Evolutionary conservation across 139 green algal genomes (phyloP), one percentile per base, ranked within the genome.

Genomic region (Chlamydomonas asymmetrica): DNA sequence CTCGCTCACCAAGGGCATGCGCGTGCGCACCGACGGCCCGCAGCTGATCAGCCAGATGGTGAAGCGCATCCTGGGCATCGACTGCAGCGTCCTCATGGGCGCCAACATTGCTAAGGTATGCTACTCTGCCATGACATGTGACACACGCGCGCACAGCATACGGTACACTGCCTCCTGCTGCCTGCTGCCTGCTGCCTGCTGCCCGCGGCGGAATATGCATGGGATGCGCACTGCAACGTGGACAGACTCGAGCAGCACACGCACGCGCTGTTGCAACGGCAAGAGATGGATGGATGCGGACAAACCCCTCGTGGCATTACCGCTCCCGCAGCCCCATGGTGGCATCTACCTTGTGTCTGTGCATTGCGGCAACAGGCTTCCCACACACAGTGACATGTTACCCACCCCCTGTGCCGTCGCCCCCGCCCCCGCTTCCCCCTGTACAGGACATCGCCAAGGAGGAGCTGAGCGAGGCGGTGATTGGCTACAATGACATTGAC

Each of bases 11-110:
- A 96, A 96, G 88, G 91, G 91, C 71, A 94, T 95, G 91, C 84
- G 89, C 5, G 88, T 95, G 73, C 74, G 85, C 3, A 63, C 73
- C 10, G 91, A 94, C 34, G 91, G 90, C 25, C 91, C 91, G 5
- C 90, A 96, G 88, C 83, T 96, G 2, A 92, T 96, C 82, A 88
- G 74, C 60, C 78, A 91, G 78, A 87, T 96, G 78, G 80, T 96
- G 2, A 76, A 72, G 7, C 71, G 75, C 22, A 73, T 85, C 68
- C 80, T 94, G 60, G 74, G 65, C 49, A 84, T 93, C 23, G 90
- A 94, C 77, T 93, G 86, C 81, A 79, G 63, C 32, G 91, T 95
- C 41, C 83, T 95, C 22, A 94, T 94, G 90, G 91, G 91, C 27
- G 87, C 88, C 35, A 95, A 95, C 84, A 92, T 95, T 48, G 91